Conservation (phyloP, 331 rosid species). For the Stylosanthes scabra region DNA sequence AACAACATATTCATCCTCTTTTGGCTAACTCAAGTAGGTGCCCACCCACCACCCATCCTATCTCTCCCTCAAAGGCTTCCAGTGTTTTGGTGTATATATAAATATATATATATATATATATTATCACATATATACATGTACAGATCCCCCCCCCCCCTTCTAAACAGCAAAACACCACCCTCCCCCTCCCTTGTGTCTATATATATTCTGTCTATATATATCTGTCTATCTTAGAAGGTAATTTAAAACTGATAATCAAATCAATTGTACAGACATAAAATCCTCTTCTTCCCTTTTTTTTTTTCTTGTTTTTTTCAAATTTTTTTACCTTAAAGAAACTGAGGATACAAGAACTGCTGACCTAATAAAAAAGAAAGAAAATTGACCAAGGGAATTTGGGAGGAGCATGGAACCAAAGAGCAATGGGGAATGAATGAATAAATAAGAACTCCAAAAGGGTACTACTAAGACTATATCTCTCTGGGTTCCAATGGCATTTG, state of each 20-base stretch:
- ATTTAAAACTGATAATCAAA: slow-evolving; percentile 49
- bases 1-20: slow-evolving; percentile 60
- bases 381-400: slow-evolving; percentile 37
- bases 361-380: slow-evolving; percentile 42
- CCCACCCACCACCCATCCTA: slow-evolving; percentile 62
- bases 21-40: slow-evolving; percentile 58
- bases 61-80: slow-evolving; percentile 63
- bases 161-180: slow-evolving; percentile 48
- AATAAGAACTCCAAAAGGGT: slow-evolving; percentile 71
- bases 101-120: slow-evolving; percentile 21
- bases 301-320: neutral
- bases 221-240: slow-evolving; percentile 47
- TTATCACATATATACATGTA: slow-evolving; percentile 75
- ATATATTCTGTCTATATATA: slow-evolving; percentile 37
- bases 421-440: slow-evolving; percentile 93
- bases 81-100: slow-evolving; percentile 42
- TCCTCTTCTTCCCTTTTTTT: neutral
- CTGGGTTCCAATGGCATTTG: slow-evolving; percentile 65
- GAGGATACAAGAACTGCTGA: slow-evolving; percentile 46
- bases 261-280: slow-evolving; percentile 56
- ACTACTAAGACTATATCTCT: slow-evolving; percentile 57
- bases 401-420: slow-evolving; percentile 72
- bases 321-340: slow-evolving; percentile 27
- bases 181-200: slow-evolving; percentile 41
- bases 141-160: slow-evolving; percentile 60